Conservation (phyloP, 2,329 filamentous ascomycete species). For the Daldinia sp. region DNA sequence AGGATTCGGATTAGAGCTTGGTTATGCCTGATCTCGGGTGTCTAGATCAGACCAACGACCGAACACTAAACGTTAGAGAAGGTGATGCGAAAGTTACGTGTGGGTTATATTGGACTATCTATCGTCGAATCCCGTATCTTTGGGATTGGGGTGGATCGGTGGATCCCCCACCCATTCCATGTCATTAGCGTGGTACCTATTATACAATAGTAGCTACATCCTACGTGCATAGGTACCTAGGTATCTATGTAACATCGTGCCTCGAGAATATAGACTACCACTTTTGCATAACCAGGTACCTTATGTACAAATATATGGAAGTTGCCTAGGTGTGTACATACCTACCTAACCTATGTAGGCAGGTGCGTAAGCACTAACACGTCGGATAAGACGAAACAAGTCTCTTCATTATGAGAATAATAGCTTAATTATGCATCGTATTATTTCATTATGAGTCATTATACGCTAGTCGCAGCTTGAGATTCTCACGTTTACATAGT, state of each 20-base stretch:
- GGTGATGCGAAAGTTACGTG: slow-evolving; percentile 28
- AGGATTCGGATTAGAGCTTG: slow-evolving; percentile 19
- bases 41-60: not conserved
- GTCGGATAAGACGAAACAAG: too few species aligned
- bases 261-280: too few species aligned
- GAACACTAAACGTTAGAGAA: slow-evolving; percentile 12
- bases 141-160: slow-evolving; percentile 11
- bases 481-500: not conserved
- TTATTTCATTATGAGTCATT: slow-evolving; percentile 5
- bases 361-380: too few species aligned
- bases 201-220: not conserved
- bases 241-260: too few species aligned
- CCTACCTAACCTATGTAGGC: too few species aligned
- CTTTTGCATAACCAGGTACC: too few species aligned
- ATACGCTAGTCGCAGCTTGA: not conserved
- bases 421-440: slow-evolving; percentile 2
- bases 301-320: too few species aligned
- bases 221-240: too few species aligned
- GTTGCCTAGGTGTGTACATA: too few species aligned
- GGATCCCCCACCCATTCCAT: slow-evolving; percentile 3
- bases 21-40: slow-evolving; percentile 4
- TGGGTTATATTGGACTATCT: slow-evolving; percentile 11
- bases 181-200: slow-evolving; percentile 13
- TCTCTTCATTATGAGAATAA: not conserved
- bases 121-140: slow-evolving; percentile 29